A percentile compares a stretch with the other conserved stretches of the same genome.
Conservation (phyloP, 2,329 filamentous ascomycete genomes). For the Akanthomyces uredinophilus region DNA sequence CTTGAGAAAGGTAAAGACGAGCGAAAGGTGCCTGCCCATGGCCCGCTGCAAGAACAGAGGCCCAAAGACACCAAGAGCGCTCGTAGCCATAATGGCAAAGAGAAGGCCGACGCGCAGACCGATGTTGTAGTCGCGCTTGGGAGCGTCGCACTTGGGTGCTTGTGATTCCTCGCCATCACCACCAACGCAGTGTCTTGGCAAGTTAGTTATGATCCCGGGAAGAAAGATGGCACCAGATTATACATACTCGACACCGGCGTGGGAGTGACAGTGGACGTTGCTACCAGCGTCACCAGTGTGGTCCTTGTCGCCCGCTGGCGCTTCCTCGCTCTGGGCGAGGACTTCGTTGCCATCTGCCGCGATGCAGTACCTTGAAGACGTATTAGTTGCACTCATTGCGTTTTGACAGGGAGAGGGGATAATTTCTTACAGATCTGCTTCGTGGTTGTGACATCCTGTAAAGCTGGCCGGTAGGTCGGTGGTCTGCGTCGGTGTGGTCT, state of each 20-base stretch:
- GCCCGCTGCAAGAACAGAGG: conserved; percentile 60
- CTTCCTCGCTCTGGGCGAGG: conserved; percentile 40
- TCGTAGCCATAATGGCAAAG: conserved; percentile 66
- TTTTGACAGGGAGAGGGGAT: background rate
- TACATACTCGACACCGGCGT: conserved; percentile 67
- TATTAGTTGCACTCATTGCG: background rate
- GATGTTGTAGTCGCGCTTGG: conserved; percentile 58
- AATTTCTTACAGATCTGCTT: conserved; percentile 44
- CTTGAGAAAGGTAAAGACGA: conserved; percentile 60
- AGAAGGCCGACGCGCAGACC: conserved; percentile 64
- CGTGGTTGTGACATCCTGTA: conserved; percentile 62
- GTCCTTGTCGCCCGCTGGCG: conserved; percentile 17
- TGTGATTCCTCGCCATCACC: conserved; percentile 34
- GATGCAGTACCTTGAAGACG: conserved; percentile 52
- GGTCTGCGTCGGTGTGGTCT: conserved; percentile 47
- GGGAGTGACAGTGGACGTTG: conserved; percentile 61
- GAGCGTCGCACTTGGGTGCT: conserved; percentile 40
- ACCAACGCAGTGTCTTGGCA: conserved; percentile 53
- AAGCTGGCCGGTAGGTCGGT: conserved; percentile 54
- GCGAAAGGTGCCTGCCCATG: conserved; percentile 43
- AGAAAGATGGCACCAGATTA: background rate
- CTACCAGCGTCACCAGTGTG: conserved; percentile 18
- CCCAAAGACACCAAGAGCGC: conserved; percentile 60
- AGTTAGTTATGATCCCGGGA: conserved; percentile 11
- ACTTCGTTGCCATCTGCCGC: conserved; percentile 56